Base-by-base conservation (phyloP, 306 rosid species). In the Neltuma alba region DNA sequence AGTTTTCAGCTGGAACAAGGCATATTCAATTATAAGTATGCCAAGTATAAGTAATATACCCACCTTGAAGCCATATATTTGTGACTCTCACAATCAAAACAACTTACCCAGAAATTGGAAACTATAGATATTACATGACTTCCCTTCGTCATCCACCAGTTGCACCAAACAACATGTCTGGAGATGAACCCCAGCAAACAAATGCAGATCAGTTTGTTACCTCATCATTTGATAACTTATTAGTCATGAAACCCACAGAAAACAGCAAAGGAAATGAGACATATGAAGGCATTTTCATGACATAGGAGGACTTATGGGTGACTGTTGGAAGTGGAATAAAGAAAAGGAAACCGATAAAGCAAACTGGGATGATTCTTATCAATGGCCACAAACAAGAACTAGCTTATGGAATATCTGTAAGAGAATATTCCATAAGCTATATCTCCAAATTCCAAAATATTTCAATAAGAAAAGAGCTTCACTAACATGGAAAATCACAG, bases 261-360 rank as follows among this genome's bases (percentile, higher is more conserved):
- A 10, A 25, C 15, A 23, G 34, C 34, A 57, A 27, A 27, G 71
- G 3, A 16, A 16, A 0, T 6, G 21, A 21, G 25, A 36, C 3
- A 20, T 38, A 75, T 27, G 52, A 23, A 72, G 72, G 76, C 0
- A 68, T 81, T 0, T 68, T 34, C 37, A 11, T 75, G 34, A 81
- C 84, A 75, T 75, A 80, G 84, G 50, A 75, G 71, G 80, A 81
- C 58, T 57, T 81, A 72, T 2, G 23, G 20, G 84, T 81, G 34
- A 85, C 73, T 2, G 89, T 83, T 2, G 28, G 71, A 4, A 70
- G 47, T 45, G 68, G 74, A 34, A n/a, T n/a, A n/a, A 79, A 79
- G 27, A 16, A 50, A 4, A 80, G 80, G n/a, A 60, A 70, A 16
- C 33, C 70, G 82, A 84, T 5, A 60, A 60, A 60, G 37, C 38